These are phyloP conservation scores for Metarhizium rileyi DNA, from an alignment of 2,329 filamentous ascomycete species.

Conservation along the genomic window DNA sequence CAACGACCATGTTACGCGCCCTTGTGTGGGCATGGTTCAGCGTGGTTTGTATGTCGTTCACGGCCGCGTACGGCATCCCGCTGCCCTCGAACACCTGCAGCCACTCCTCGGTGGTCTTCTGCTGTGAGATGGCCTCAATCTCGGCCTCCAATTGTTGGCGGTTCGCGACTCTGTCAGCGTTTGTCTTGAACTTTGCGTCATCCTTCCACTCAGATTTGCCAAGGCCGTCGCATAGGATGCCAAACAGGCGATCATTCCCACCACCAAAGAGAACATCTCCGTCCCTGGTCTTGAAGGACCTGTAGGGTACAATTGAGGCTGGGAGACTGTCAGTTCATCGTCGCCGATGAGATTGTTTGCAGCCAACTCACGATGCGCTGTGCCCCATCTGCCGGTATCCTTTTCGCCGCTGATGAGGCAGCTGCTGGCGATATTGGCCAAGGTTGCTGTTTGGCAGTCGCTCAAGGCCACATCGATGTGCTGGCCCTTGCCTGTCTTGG, in stretches of 20 bases:
- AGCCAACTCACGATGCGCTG: slow-evolving; percentile 71
- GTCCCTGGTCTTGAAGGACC: slow-evolving; percentile 67
- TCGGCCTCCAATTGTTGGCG: slow-evolving; percentile 65
- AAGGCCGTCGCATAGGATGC: slow-evolving; percentile 51
- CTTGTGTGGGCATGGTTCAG: slow-evolving; percentile 75
- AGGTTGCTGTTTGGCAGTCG: slow-evolving; percentile 88
- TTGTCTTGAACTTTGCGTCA: slow-evolving; percentile 49
- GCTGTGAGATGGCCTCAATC: slow-evolving; percentile 66
- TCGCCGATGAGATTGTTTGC: not conserved
- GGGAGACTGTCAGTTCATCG: not conserved
- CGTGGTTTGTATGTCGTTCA: slow-evolving; percentile 84
- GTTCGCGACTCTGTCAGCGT: slow-evolving; percentile 56
- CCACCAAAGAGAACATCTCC: slow-evolving; percentile 62
- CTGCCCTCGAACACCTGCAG: slow-evolving; percentile 76
- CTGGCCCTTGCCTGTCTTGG: slow-evolving; percentile 69
- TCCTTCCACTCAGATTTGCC: slow-evolving; percentile 49
- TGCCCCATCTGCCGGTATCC: slow-evolving; percentile 89
- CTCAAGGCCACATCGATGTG: slow-evolving; percentile 87
- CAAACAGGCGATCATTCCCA: slow-evolving; percentile 62
- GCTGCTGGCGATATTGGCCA: slow-evolving; percentile 93
- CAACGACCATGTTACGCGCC: slow-evolving; percentile 82
- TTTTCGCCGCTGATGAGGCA: slow-evolving; percentile 79
- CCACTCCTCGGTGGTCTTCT: slow-evolving; percentile 82
- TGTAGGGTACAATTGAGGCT: slow-evolving; percentile 97
- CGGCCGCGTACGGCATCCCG: slow-evolving; percentile 84